Base-by-base conservation (phyloP, 768 basidiomycete species). In the Phaeotremella skinneri region DNA sequence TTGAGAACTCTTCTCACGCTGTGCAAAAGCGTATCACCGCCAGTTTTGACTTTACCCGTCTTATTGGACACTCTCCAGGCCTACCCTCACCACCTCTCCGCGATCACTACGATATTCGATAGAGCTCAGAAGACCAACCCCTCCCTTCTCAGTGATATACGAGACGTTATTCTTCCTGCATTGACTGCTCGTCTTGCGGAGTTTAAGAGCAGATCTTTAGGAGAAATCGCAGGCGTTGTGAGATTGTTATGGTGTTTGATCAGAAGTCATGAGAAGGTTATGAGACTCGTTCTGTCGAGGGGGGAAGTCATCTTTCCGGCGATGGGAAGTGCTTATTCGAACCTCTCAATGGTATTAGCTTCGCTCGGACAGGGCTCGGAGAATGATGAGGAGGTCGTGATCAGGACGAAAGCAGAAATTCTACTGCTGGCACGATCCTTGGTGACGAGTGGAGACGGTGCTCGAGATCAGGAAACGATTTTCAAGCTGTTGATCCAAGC, bases 41-140 rank as follows among this genome's bases (percentile, higher is more conserved):
- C 20, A 4, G 4, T 42, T 26, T 14, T 67, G 51, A 37, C 54
- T 20, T 29, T 47, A 14, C 45, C 49, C 14, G 20, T 63, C 20
- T 31, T 67, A 5, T 29, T 67, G 16, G 64, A 66, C 49, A 41
- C 49, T 4, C 55, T 64, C 29, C 48, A 63, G 48, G 58, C 70
- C 4, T 72, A 69, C 51, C 63, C 68, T 20, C n/a, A 49, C 2
- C 48, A 67, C 34, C 42, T 47, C 17, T 23, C 30, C 11, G 60
- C 64, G 23, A 58, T 71, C 27, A 55, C 56, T 21, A 42, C 48
- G 6, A 31, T 69, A 17, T 16, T 67, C 9, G 34, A 27, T 4
- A 45, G 39, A 2, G 34, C 47, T n/a, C 51, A 62, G 21, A 91
- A 56, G 3, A 30, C 11, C 1, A 41, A 65, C 23, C n/a, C 54